Evolutionary conservation across 352 stramenopile species (phyloP).

Genomic region (Aphanomyces astaci): DNA sequence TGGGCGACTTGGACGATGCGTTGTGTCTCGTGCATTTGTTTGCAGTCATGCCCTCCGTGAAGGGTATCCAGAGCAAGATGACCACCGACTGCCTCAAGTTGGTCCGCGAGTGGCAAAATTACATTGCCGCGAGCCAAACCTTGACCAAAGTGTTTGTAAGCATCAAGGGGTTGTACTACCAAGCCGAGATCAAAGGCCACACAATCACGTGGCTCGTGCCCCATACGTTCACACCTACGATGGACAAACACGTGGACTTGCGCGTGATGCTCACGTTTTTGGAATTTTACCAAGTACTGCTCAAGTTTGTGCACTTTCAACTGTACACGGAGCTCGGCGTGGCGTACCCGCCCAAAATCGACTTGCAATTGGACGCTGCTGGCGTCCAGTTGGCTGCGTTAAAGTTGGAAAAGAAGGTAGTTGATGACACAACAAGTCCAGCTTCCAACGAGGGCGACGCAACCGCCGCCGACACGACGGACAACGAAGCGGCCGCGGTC

Average conservation of each 20-base stretch:
- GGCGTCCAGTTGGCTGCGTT: conserved; percentile 61
- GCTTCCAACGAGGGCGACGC: conserved; percentile 29
- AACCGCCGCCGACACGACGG: conserved; percentile 28
- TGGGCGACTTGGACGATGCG: conserved; percentile 98
- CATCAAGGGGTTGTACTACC: conserved; percentile 99
- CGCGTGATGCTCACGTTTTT: conserved; percentile 99
- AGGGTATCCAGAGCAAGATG: conserved; percentile 77
- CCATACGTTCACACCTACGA: conserved; percentile 96
- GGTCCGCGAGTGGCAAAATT: conserved; percentile 94
- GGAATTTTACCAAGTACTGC: conserved; percentile 98
- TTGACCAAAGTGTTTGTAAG: conserved; percentile 98
- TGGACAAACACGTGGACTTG: conserved; percentile 97
- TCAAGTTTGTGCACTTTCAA: conserved; percentile 98
- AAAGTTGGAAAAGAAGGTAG: conserved; percentile 40
- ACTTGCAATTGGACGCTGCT: conserved; percentile 70
- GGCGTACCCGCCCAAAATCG: conserved; percentile 90
- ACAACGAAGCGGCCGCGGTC: conserved; percentile 26
- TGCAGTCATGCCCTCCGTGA: conserved; percentile 89
- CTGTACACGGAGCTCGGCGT: conserved; percentile 94
- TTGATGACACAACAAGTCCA: no score
- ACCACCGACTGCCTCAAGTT: conserved; percentile 90
- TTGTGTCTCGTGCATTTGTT: conserved; percentile 97
- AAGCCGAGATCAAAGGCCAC: conserved; percentile 89
- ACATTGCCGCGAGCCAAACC: conserved; percentile 81
- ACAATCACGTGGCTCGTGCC: conserved; percentile 97